Evolutionary conservation across 2,329 filamentous ascomycete genomes (phyloP), one percentile per base, ranked within the genome.

Genomic region (Neobulgaria alba): DNA sequence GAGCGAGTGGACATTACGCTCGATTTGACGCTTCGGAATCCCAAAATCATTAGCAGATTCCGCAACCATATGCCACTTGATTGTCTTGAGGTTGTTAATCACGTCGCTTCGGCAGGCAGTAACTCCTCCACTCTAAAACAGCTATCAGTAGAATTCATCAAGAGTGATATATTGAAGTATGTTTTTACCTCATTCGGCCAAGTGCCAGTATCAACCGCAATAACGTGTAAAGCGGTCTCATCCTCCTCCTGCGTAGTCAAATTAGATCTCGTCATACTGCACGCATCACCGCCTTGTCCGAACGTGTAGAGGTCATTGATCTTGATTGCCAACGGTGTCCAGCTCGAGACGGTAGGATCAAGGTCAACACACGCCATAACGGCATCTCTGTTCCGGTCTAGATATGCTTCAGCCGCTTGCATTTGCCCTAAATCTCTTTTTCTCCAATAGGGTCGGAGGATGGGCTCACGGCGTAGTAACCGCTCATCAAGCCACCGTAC

Each of bases 1-100:
- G 26, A 71, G 49, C 0, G 67, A 69, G 41, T 68, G 65, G n/a
- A 71, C 61, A 44, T 71, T 71, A 35, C 41, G 42, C 30, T 48
- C 46, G 29, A 39, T 48, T 33, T 46, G 45, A 32, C 42, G 38
- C 32, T 47, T 47, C 5, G 68, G 68, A 14, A 70, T 55, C 20
- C 68, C 68, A 48, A 67, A 72, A 45, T 72, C 68, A 42, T 69
- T 70, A 1, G 68, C 68, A n/a, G 66, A 66, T 54, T 72, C 68
- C 32, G 65, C 66, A 34, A 71, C 60, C 61, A 71, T 68, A 42
- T 72, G 67, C 61, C 67, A 69, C 45, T 66, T 66, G 46, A 71
- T 67, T 0, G 65, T 66, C 12, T 60, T 55, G 33, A 69, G 60
- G 16, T 66, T 67, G 43, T 71, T 70, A 46, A 72, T 64, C 58